Evolutionary conservation across 805 yeast species (phyloP).

Genomic region (Nakazawaea anatomiae): DNA sequence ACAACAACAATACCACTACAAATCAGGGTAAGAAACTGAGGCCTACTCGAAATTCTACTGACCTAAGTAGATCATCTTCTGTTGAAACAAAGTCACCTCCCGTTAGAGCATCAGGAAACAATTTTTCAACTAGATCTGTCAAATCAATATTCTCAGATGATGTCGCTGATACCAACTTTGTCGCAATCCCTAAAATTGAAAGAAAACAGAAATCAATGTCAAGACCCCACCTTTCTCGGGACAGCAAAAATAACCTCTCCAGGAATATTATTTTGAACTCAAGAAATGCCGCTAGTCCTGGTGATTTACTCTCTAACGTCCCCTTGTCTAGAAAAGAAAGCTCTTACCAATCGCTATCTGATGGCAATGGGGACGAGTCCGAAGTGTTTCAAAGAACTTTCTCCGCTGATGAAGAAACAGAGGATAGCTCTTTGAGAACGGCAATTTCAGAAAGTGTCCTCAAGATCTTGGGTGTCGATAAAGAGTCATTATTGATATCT

Average conservation of each 20-base stretch:
- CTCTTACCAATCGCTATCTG: conserved; percentile 7
- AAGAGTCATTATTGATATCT: conserved; percentile 17
- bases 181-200: conserved; percentile 9
- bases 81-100: background rate
- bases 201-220: background rate
- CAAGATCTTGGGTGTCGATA: conserved; percentile 57
- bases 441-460: conserved; percentile 72
- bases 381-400: conserved; percentile 32
- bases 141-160: background rate
- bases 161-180: conserved; percentile 3
- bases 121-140: background rate
- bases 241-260: conserved; percentile 19
- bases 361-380: conserved; percentile 10
- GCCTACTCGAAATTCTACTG: background rate
- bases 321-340: conserved; percentile 48
- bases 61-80: background rate
- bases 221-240: background rate
- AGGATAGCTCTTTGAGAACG: conserved; percentile 54
- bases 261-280: conserved; percentile 50
- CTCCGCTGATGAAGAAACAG: conserved; percentile 64
- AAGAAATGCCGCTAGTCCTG: conserved; percentile 64
- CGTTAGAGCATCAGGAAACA: background rate
- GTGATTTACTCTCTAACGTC: conserved; percentile 77
- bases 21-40: background rate
- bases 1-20: background rate